Evolutionary conservation across 768 basidiomycete genomes (phyloP).

Genomic region (Neoboletus subvelutipes): DNA sequence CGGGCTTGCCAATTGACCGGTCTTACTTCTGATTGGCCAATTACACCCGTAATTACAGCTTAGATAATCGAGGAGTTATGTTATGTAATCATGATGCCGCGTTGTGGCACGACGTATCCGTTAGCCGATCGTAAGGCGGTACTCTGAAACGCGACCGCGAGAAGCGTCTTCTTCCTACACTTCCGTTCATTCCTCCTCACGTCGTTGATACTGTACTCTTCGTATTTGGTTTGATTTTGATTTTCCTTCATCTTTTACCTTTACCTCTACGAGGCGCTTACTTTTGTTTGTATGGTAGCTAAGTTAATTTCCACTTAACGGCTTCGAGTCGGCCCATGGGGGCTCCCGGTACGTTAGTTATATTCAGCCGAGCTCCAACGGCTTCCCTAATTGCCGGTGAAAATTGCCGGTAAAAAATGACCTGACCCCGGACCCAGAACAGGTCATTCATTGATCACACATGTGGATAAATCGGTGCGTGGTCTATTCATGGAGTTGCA

Average conservation of each 20-base stretch:
- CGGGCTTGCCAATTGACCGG: not conserved
- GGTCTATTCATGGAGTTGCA: slow-evolving; percentile 1
- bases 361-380: slow-evolving; percentile 2
- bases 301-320: not conserved
- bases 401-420: slow-evolving; percentile 3
- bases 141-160: no score
- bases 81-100: no score
- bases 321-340: not conserved
- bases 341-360: not conserved
- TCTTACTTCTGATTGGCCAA: not conserved
- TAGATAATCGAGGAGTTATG: not conserved
- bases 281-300: no score
- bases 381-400: slow-evolving; percentile 2
- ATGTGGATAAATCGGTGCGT: slow-evolving; percentile 2
- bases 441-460: not conserved
- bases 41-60: no score
- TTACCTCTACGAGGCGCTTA: no score
- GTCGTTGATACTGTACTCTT: no score
- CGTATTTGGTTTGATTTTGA: no score
- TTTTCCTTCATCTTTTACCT: no score
- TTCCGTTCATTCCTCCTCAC: no score
- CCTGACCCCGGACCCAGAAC: not conserved
- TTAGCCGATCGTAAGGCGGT: no score
- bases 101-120: no score
- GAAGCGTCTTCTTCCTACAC: no score